Base-by-base conservation (phyloP, 1,284 basidiomycete species). In the Pisolithus thermaeus region DNA sequence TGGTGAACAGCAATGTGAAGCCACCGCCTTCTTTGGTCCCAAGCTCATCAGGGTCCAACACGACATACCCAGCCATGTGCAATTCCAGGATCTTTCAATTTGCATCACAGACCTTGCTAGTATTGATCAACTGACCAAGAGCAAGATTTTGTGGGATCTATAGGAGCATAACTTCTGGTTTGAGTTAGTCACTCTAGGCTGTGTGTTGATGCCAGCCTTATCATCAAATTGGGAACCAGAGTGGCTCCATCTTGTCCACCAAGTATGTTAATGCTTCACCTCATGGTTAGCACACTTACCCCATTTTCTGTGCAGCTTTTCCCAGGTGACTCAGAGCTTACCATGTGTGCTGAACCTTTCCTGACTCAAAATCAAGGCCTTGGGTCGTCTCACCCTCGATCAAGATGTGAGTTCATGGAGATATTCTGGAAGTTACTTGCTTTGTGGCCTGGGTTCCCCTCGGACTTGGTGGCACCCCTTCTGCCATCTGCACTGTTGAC, bases 81-180 rank as follows among this genome's bases (percentile, higher is more conserved):
- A 11, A 11, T 46, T 46, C 30, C 7, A n/a, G 9, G 30, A 35
- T 22, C n/a, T 46, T n/a, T 18, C 30, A 28, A 22, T 46, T 16
- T 20, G 2, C n/a, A 8, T 46, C 16, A n/a, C 16, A 3, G 7
- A 14, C 28, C 30, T 46, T 11, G 30, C 6, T 3, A 35, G 18
- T 8, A 35, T 46, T 7, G n/a, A 46, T 18, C 1, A 35, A 8
- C 1, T 35, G 7, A 46, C 45, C 4, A 22, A 18, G 6, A 20
- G 45, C 7, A 46, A 46, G 45, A 51, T 51, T 8, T 22, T 51
- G 11, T 51, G 50, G 50, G 50, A 51, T n/a, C 25, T 47, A 11
- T 47, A 41, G 8, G 18, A 52, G 23, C 46, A 49, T 28, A 48
- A 48, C 27, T 52, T 52, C 20, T n/a, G 4, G 5, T n/a, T n/a